These are phyloP conservation scores for Ustilago cynodontis DNA, from an alignment of 1,284 basidiomycete species.

Conservation along the genomic window DNA sequence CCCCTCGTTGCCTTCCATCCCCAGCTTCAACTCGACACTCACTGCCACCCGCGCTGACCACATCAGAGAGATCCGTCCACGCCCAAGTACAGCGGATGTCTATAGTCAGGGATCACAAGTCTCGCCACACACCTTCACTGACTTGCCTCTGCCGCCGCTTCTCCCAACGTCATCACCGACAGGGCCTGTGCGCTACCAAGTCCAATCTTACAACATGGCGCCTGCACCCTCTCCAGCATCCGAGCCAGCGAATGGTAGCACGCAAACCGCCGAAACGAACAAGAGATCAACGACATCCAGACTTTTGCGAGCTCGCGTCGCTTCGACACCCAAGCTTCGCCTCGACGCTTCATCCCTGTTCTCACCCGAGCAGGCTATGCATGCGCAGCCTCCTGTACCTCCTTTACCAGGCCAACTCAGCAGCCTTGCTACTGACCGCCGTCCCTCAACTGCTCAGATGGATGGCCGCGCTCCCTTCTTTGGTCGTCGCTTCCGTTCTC, in stretches of 20 bases:
- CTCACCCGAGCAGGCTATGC: slow-evolving; percentile 14
- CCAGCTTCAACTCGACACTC: slow-evolving; percentile 34
- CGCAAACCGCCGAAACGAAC: neutral
- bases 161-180: slow-evolving; percentile 11
- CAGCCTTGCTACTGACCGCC: slow-evolving; percentile 10
- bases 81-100: slow-evolving; percentile 49
- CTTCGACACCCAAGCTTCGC: slow-evolving; percentile 51
- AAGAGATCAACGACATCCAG: slow-evolving; percentile 11
- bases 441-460: slow-evolving; percentile 44
- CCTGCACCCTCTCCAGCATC: slow-evolving; percentile 3
- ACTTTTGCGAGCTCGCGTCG: slow-evolving; percentile 35
- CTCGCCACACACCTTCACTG: slow-evolving; percentile 15
- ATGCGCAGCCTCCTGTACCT: slow-evolving; percentile 21
- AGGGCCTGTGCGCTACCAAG: slow-evolving; percentile 21
- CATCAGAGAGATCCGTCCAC: slow-evolving; percentile 16
- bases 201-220: slow-evolving; percentile 23
- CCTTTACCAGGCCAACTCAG: slow-evolving; percentile 9
- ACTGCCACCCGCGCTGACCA: slow-evolving; percentile 18
- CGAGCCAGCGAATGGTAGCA: neutral
- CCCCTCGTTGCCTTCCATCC: slow-evolving; percentile 31
- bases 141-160: neutral
- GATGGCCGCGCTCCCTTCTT: slow-evolving; percentile 41
- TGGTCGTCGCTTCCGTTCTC: slow-evolving; percentile 51
- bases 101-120: slow-evolving; percentile 25
- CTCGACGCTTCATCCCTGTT: slow-evolving; percentile 19